Percentiles rank a stretch among this genome's conserved stretches.
Evolutionary conservation across 2,329 filamentous ascomycete species (phyloP).

Genomic region (Zalaria obscura): DNA sequence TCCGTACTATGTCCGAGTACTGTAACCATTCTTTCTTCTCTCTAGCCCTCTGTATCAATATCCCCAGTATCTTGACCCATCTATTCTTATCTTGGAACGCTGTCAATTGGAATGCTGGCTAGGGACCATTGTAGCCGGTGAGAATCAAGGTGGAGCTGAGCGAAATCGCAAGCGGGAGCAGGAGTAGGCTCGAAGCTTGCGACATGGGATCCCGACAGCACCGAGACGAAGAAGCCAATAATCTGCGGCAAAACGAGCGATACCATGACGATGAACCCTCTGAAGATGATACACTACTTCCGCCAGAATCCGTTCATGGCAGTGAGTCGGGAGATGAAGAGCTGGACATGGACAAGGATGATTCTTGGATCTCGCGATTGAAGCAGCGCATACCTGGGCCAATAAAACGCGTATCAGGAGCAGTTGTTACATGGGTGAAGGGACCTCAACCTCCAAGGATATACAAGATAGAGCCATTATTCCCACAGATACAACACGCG

Average conservation of each 20-base stretch:
- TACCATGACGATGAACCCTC: slow-evolving; percentile 16
- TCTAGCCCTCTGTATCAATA: no score
- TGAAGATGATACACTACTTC: slow-evolving; percentile 12
- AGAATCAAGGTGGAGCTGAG: slow-evolving; percentile 1
- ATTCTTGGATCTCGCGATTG: slow-evolving; percentile 12
- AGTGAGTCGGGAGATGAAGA: slow-evolving; percentile 5
- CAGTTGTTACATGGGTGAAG: slow-evolving; percentile 27
- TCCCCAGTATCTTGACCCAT: no score
- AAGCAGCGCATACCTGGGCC: slow-evolving; percentile 12
- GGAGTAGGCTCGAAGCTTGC: background rate
- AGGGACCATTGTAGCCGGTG: no score
- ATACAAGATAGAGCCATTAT: slow-evolving; percentile 37
- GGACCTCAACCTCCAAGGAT: slow-evolving; percentile 33
- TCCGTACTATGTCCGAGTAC: no score
- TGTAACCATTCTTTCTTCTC: no score
- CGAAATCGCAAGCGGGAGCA: background rate
- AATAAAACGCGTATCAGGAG: slow-evolving; percentile 6
- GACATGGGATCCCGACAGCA: background rate
- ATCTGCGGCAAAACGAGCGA: slow-evolving; percentile 7
- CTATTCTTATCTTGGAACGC: no score
- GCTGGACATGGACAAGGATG: slow-evolving; percentile 5
- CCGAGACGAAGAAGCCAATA: slow-evolving; percentile 7
- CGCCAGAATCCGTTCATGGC: slow-evolving; percentile 14
- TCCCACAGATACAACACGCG: slow-evolving; percentile 52
- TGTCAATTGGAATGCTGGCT: no score